Percentiles rank a stretch among this genome's conserved stretches.
These are phyloP conservation scores for Fusarium solani-melongenae DNA, from an alignment of 2,329 filamentous ascomycete species.

Conservation along the genomic window DNA sequence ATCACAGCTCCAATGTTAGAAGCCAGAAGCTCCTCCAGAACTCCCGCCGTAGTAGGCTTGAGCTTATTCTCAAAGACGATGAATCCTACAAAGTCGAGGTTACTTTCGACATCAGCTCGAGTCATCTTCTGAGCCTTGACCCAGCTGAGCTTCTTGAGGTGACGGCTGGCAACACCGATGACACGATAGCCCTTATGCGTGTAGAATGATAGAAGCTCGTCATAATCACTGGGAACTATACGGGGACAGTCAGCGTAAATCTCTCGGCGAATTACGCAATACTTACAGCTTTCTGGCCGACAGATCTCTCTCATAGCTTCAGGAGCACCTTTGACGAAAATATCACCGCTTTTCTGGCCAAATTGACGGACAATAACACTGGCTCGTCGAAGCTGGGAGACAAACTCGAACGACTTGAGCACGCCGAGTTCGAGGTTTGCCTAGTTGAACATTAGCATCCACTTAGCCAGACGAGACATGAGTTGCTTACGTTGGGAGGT, in stretches of 20 bases:
- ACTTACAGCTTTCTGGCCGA: slow-evolving; percentile 79
- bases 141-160: slow-evolving; percentile 89
- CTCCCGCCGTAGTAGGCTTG: slow-evolving; percentile 84
- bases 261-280: background rate
- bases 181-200: slow-evolving; percentile 97
- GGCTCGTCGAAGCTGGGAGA: slow-evolving; percentile 89
- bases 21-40: slow-evolving; percentile 82
- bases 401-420: slow-evolving; percentile 91
- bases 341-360: slow-evolving; percentile 82
- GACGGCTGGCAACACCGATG: slow-evolving; percentile 92
- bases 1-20: slow-evolving; percentile 92
- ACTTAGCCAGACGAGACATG: slow-evolving; percentile 51
- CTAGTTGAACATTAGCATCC: slow-evolving; percentile 37
- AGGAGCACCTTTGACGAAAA: slow-evolving; percentile 96
- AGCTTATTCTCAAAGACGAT: slow-evolving; percentile 99
- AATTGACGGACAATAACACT: slow-evolving; percentile 94
- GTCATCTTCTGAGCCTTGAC: slow-evolving; percentile 95
- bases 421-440: slow-evolving; percentile 86
- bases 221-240: slow-evolving; percentile 84
- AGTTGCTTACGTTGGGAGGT: slow-evolving; percentile 71
- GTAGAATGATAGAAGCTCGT: slow-evolving; percentile 88
- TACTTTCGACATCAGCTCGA: slow-evolving; percentile 83
- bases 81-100: slow-evolving; percentile 91
- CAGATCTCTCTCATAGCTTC: slow-evolving; percentile 98
- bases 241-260: slow-evolving; percentile 19